phyloP scores from a whole-genome alignment of 352 stramenopile species.

The Phytophthora cactorum region DNA sequence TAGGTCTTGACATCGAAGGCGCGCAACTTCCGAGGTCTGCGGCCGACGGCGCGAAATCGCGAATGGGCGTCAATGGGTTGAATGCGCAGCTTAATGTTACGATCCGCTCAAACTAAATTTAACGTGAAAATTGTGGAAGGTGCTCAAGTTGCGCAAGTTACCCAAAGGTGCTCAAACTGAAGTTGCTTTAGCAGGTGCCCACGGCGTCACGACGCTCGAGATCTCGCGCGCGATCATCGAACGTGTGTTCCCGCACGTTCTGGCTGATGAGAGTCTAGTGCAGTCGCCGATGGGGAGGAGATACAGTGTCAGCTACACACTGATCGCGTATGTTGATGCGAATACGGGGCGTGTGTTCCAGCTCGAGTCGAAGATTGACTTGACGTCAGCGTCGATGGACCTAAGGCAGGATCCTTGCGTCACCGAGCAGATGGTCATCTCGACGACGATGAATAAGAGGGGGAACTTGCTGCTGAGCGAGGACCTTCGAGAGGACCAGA shows the following conservation, averaged over 20 bases:
- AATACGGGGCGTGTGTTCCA: background rate
- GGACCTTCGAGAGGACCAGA: background rate
- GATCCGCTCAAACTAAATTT: too few relatives aligned
- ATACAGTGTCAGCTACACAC: background rate
- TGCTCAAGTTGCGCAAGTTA: background rate
- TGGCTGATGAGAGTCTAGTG: background rate
- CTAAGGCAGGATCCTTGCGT: background rate
- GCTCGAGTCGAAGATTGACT: background rate
- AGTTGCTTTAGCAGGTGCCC: too few relatives aligned
- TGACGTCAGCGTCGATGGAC: background rate
- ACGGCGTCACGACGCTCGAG: background rate
- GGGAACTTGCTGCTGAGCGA: background rate
- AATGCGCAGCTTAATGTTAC: too few relatives aligned
- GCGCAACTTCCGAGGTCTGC: too few relatives aligned
- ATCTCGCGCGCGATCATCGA: background rate
- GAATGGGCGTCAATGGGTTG: too few relatives aligned
- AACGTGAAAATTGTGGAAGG: background rate
- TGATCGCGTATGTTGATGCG: background rate
- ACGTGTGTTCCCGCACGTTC: background rate
- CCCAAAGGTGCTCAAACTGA: background rate
- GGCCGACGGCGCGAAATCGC: too few relatives aligned
- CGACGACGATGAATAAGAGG: conserved; percentile 1
- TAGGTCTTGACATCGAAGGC: too few relatives aligned
- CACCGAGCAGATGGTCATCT: background rate
- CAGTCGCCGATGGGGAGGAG: background rate